Evolutionary conservation across 139 green algal genomes (phyloP).

Genomic region (Edaphochlamys debaryana): DNA sequence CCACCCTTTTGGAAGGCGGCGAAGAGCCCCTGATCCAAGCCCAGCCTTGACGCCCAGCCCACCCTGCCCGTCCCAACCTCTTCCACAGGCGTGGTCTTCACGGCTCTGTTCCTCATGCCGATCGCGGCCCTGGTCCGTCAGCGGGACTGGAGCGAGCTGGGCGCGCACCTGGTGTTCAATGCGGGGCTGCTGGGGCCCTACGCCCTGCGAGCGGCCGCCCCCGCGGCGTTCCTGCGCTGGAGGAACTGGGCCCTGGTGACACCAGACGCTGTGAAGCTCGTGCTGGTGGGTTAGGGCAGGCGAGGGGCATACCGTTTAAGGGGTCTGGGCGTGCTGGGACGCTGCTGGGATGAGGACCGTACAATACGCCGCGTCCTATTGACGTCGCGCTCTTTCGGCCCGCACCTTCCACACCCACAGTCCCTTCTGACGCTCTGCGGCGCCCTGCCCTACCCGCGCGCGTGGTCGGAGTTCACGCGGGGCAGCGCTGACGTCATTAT

Average conservation of each 20-base stretch:
- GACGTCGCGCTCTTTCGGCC: no score
- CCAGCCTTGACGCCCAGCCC: neutral
- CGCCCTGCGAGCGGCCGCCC: neutral
- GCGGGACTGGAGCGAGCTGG: neutral
- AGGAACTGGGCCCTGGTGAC: neutral
- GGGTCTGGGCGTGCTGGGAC: no score
- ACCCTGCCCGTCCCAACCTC: neutral
- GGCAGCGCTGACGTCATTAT: slow-evolving; percentile 16
- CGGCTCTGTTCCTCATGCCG: slow-evolving; percentile 3
- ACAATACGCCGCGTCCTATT: no score
- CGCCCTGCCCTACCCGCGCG: neutral
- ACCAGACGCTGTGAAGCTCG: neutral
- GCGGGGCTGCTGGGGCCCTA: slow-evolving; percentile 26
- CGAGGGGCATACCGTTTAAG: no score
- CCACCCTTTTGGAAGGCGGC: no score
- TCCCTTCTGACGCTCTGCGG: neutral
- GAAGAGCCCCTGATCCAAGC: no score
- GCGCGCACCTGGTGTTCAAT: slow-evolving; percentile 16
- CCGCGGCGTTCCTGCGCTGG: neutral
- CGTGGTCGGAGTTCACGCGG: neutral
- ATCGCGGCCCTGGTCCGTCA: neutral
- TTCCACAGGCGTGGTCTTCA: slow-evolving; percentile 5
- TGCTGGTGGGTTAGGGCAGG: slow-evolving; percentile 15
- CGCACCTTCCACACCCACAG: neutral
- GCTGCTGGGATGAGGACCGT: no score